Percentiles rank a stretch among this genome's conserved stretches.
Evolutionary conservation across 371 early-diverging fungal species (phyloP).

Genomic region (Rhizopus arrhizus): DNA sequence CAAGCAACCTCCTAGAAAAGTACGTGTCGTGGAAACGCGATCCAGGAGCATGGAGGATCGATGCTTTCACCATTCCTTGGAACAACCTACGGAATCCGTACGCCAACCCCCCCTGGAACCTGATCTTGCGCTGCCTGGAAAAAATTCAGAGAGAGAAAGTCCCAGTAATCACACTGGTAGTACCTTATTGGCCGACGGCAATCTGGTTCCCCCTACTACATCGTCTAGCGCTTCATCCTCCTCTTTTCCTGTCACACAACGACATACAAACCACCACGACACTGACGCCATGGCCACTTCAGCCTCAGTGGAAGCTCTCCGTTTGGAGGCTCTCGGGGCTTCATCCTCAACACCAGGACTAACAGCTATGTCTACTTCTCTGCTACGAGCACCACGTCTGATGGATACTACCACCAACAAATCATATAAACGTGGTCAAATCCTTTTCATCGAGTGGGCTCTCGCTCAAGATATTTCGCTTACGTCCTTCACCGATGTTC

Average conservation of each 20-base stretch:
- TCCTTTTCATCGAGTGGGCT: constrained; percentile 9
- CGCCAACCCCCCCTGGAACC: constrained; percentile 20
- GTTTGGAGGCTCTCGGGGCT: constrained; percentile 8
- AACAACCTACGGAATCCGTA: background rate
- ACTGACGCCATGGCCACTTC: background rate
- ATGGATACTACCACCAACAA: constrained; percentile 5
- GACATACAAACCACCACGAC: background rate
- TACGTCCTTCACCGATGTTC: constrained; percentile 1
- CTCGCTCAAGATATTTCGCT: background rate
- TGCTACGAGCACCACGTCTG: background rate
- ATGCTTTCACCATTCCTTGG: constrained; percentile 17
- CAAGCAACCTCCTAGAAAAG: constrained; percentile 6
- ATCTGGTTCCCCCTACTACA: constrained; percentile 27
- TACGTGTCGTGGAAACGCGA: constrained; percentile 26
- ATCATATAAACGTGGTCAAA: constrained; percentile 1
- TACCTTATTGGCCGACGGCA: constrained; percentile 14
- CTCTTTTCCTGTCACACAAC: background rate
- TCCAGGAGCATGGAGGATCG: constrained; percentile 5
- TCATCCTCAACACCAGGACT: background rate
- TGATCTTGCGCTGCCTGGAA: constrained; percentile 2
- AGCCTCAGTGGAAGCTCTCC: constrained; percentile 10
- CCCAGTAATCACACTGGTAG: constrained; percentile 12
- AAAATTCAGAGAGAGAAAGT: constrained; percentile 7
- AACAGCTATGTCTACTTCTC: background rate
- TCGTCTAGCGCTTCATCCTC: background rate